These are phyloP conservation scores for Chlorociboria aeruginascens DNA, from an alignment of 495 filamentous ascomycete species.

Conservation along the genomic window DNA sequence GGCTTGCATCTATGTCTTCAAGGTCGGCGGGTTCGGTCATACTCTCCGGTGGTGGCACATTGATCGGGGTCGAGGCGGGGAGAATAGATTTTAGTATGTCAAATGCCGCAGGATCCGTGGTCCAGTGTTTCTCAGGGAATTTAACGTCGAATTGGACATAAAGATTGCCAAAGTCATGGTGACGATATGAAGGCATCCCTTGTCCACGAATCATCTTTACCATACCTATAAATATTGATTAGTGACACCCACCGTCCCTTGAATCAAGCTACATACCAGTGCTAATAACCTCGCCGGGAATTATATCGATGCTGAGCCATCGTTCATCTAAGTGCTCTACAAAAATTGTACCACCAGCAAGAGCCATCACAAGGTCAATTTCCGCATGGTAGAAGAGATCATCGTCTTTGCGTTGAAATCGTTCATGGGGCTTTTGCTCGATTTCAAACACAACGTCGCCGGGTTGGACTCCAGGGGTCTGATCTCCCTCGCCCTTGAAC, in stretches of 20 bases:
- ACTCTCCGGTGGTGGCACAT: slow-evolving; percentile 57
- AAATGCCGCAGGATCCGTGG: slow-evolving; percentile 39
- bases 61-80: slow-evolving; percentile 51
- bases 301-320: slow-evolving; percentile 85
- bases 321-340: slow-evolving; percentile 96
- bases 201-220: slow-evolving; percentile 94
- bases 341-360: slow-evolving; percentile 77
- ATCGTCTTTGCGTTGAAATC: slow-evolving; percentile 93
- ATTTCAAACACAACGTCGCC: slow-evolving; percentile 97
- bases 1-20: slow-evolving; percentile 67
- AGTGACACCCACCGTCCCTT: background rate
- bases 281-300: slow-evolving; percentile 85
- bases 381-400: slow-evolving; percentile 93
- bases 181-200: slow-evolving; percentile 94
- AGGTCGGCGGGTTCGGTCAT: slow-evolving; percentile 80
- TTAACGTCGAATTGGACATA: slow-evolving; percentile 97
- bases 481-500: slow-evolving; percentile 93
- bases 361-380: slow-evolving; percentile 90
- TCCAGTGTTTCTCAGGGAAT: slow-evolving; percentile 69
- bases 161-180: slow-evolving; percentile 93
- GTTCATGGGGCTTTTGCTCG: slow-evolving; percentile 89
- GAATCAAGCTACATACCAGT: slow-evolving; percentile 53
- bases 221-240: slow-evolving; percentile 40
- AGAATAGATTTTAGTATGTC: slow-evolving; percentile 69
- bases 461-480: slow-evolving; percentile 81